Evolutionary conservation across 169 alveolate genomes (phyloP).

Genomic region (Eimeria necatrix): DNA sequence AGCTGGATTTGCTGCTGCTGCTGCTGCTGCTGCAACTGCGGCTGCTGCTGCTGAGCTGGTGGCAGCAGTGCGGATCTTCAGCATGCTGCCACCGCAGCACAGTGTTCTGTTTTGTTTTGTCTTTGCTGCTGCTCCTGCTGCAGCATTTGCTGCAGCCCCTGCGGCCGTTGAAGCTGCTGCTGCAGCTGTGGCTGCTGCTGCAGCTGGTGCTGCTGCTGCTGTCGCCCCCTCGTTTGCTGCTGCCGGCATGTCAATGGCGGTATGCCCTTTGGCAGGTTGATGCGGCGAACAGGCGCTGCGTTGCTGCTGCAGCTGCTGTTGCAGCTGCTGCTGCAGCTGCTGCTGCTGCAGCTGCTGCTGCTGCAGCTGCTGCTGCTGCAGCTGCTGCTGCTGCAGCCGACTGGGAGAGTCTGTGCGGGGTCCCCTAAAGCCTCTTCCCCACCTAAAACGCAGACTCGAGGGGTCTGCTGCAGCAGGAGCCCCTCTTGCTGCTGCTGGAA

Average conservation of each 20-base stretch:
- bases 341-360: not conserved
- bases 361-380: not conserved
- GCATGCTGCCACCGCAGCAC: not conserved
- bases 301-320: too few species aligned
- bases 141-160: slow-evolving; percentile 50
- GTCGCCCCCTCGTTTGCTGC: not conserved
- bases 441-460: not conserved
- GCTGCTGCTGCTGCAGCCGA: not conserved
- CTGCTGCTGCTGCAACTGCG: slow-evolving; percentile 24
- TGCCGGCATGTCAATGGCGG: too few species aligned
- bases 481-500: not conserved
- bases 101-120: not conserved
- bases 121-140: not conserved
- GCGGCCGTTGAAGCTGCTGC: slow-evolving; percentile 2
- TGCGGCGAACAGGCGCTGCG: too few species aligned
- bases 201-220: not conserved
- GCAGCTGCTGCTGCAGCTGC: not conserved
- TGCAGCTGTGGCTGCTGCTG: slow-evolving; percentile 28
- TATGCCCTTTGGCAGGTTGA: too few species aligned
- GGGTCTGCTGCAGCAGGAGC: not conserved
- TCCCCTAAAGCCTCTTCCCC: not conserved
- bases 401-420: not conserved
- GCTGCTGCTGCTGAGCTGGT: not conserved
- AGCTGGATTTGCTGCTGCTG: not conserved
- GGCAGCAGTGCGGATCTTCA: not conserved